phyloP scores from a whole-genome alignment of 2,329 filamentous ascomycete genomes.

The Chrysosphaeria jannelii region DNA sequence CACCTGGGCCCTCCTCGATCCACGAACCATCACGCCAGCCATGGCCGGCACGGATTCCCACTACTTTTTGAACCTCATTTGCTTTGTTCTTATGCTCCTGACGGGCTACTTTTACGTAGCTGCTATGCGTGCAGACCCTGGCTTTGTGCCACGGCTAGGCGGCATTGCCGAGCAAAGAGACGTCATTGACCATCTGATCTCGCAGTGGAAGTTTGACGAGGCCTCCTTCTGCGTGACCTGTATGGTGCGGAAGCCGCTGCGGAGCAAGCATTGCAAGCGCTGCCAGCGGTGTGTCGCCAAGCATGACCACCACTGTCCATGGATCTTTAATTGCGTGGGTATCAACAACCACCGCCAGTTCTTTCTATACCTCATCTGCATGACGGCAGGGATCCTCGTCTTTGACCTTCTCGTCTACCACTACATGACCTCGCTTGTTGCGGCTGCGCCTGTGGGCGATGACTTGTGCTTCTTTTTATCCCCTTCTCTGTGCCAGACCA shows the following conservation, averaged over 20 bases:
- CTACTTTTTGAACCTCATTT: slow-evolving; percentile 52
- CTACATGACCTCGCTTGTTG: slow-evolving; percentile 32
- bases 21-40: not conserved
- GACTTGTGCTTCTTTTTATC: slow-evolving; percentile 45
- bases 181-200: slow-evolving; percentile 15
- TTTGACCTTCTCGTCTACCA: slow-evolving; percentile 43
- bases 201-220: slow-evolving; percentile 1
- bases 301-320: slow-evolving; percentile 93
- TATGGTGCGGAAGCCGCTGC: slow-evolving; percentile 64
- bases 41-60: slow-evolving; percentile 14
- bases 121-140: slow-evolving; percentile 69
- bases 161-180: slow-evolving; percentile 74
- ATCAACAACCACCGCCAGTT: slow-evolving; percentile 94
- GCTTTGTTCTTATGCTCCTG: slow-evolving; percentile 31
- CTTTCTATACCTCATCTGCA: slow-evolving; percentile 55
- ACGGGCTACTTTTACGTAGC: slow-evolving; percentile 67
- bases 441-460: slow-evolving; percentile 13
- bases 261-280: slow-evolving; percentile 84
- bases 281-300: slow-evolving; percentile 85
- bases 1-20: slow-evolving; percentile 6
- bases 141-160: slow-evolving; percentile 70
- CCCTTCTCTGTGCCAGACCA: slow-evolving; percentile 39
- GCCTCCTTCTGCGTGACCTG: slow-evolving; percentile 23
- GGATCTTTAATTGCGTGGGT: slow-evolving; percentile 90
- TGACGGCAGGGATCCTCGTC: slow-evolving; percentile 44